Conservation (phyloP, 176 grass and related monocot species). For the Olyra latifolia region DNA sequence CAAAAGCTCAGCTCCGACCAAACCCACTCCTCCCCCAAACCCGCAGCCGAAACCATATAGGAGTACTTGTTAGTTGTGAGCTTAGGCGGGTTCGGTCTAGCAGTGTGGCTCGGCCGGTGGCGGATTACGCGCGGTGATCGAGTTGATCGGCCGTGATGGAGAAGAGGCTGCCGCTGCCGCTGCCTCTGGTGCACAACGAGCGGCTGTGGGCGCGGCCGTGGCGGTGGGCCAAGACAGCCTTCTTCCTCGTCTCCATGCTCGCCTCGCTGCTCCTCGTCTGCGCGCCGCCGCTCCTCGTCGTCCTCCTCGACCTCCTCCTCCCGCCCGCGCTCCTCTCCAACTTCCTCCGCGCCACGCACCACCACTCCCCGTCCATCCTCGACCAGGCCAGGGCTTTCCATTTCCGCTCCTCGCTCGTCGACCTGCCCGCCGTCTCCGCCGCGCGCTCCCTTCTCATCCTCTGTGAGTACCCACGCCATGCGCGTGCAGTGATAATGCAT, state of each 20-base stretch:
- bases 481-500: neutral
- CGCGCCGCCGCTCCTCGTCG: constrained; percentile 86
- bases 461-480: constrained; percentile 31
- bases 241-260: constrained; percentile 86
- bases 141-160: constrained; percentile 39
- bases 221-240: constrained; percentile 82
- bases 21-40: constrained; percentile 9
- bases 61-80: neutral
- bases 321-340: constrained; percentile 66
- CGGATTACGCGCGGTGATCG: neutral
- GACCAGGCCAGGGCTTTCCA: constrained; percentile 51
- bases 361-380: neutral
- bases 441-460: constrained; percentile 83
- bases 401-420: constrained; percentile 71
- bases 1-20: constrained; percentile 35
- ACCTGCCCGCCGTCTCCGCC: constrained; percentile 76
- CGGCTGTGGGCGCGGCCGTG: constrained; percentile 59
- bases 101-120: neutral
- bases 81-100: neutral
- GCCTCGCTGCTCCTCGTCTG: constrained; percentile 91
- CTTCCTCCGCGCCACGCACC: constrained; percentile 25
- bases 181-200: constrained; percentile 42
- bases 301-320: constrained; percentile 89
- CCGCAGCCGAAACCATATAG: neutral
- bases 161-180: constrained; percentile 52